Percentiles rank a stretch among this genome's conserved stretches.
phyloP scores from a whole-genome alignment of 2,329 filamentous ascomycete species.

The Fusarium albosuccineum region DNA sequence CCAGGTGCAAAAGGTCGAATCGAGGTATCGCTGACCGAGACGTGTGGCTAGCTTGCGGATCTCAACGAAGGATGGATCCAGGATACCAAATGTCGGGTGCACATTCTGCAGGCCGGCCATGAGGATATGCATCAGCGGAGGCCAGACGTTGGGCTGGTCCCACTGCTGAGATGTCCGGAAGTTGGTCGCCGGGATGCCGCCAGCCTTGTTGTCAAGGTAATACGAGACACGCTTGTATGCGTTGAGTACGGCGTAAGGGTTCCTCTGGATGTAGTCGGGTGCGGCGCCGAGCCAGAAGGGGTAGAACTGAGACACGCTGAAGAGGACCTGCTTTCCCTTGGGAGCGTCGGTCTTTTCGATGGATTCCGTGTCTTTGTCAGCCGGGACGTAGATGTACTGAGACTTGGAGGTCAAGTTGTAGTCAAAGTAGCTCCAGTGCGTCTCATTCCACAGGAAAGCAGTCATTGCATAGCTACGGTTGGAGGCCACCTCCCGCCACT shows the following conservation, averaged over 20 bases:
- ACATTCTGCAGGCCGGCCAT: conserved; percentile 73
- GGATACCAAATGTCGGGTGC: conserved; percentile 65
- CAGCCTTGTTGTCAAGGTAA: conserved; percentile 64
- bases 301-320: conserved; percentile 72
- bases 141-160: conserved; percentile 80
- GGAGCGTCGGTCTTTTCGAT: conserved; percentile 59
- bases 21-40: conserved; percentile 74
- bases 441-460: conserved; percentile 73
- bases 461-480: conserved; percentile 73
- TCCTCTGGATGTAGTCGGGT: conserved; percentile 66
- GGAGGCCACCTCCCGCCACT: conserved; percentile 64
- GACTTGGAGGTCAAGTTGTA: conserved; percentile 72
- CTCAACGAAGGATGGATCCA: conserved; percentile 66
- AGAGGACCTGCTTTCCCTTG: conserved; percentile 67
- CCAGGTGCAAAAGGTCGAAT: conserved; percentile 79
- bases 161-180: conserved; percentile 73
- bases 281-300: conserved; percentile 79
- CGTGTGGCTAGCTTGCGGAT: conserved; percentile 68
- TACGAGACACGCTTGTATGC: conserved; percentile 66
- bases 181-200: conserved; percentile 74
- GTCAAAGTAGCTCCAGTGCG: conserved; percentile 75
- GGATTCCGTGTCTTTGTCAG: conserved; percentile 57
- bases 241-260: conserved; percentile 68
- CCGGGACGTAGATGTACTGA: conserved; percentile 67
- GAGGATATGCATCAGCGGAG: conserved; percentile 73